Percentiles rank a stretch among this genome's conserved stretches.
Evolutionary conservation across 345 rosid species (phyloP).

Genomic region (Clarkia xantiana): DNA sequence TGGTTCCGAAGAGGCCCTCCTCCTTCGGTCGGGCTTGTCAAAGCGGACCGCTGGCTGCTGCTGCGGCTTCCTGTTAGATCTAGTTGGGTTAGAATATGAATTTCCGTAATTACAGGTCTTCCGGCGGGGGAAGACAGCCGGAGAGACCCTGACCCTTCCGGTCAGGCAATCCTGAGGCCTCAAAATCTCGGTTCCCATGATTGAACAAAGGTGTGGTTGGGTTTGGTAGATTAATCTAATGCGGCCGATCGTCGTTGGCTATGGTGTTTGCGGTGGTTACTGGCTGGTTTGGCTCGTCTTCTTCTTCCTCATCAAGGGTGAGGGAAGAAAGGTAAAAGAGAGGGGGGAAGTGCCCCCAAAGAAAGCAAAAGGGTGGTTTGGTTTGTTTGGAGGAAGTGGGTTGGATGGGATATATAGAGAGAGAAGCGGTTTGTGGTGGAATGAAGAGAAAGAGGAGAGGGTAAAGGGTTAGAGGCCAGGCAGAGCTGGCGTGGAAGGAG

Average conservation of each 20-base stretch:
- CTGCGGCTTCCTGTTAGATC: constrained; percentile 19
- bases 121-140: constrained; percentile 31
- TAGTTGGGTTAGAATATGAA: neutral
- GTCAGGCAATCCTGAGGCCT: constrained; percentile 61
- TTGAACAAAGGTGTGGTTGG: neutral
- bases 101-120: constrained; percentile 18
- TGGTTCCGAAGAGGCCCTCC: constrained; percentile 18
- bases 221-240: constrained; percentile 2
- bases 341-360: neutral
- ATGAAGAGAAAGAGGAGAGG: no score
- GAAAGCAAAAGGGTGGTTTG: neutral
- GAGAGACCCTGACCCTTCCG: constrained; percentile 30
- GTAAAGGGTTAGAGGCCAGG: no score
- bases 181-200: constrained; percentile 77
- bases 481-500: no score
- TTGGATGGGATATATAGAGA: no score
- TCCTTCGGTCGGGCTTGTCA: constrained; percentile 12
- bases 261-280: neutral
- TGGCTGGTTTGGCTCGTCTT: no score
- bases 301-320: neutral
- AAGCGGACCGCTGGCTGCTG: constrained; percentile 8
- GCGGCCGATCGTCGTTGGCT: neutral
- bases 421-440: no score
- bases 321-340: neutral
- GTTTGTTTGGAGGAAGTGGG: no score